Evolutionary conservation across 768 basidiomycete genomes (phyloP).

Genomic region (Chalciporus pseudorubinellus): DNA sequence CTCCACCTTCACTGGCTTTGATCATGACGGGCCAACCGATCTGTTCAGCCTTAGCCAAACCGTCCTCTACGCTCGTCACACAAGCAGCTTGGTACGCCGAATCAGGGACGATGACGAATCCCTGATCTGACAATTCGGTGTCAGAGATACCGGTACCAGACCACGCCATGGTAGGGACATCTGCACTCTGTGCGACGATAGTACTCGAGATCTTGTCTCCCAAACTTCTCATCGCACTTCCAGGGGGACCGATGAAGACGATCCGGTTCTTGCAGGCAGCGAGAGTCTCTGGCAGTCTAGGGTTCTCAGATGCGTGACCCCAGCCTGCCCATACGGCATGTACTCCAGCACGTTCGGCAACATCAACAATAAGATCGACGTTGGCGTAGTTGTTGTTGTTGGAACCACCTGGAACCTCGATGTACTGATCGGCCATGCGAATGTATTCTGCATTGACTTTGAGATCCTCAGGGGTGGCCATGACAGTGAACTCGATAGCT

Average conservation of each 20-base stretch:
- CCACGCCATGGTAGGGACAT: constrained; percentile 99
- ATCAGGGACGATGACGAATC: constrained; percentile 94
- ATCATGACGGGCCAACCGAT: constrained; percentile 99
- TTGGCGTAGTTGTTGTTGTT: constrained; percentile 99
- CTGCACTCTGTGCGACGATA: constrained; percentile 94
- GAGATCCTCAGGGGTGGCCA: constrained; percentile 98
- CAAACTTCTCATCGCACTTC: constrained; percentile 97
- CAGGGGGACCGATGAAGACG: constrained; percentile 98
- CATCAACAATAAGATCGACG: constrained; percentile 97
- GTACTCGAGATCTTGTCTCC: constrained; percentile 99
- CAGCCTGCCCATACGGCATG: constrained; percentile 99
- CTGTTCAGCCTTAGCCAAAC: constrained; percentile 73
- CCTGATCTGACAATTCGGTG: constrained; percentile 77
- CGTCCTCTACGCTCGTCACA: constrained; percentile 84
- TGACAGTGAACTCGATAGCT: constrained; percentile 97
- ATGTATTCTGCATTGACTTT: constrained; percentile 99
- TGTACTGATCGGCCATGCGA: constrained; percentile 98
- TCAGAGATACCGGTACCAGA: constrained; percentile 93
- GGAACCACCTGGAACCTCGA: constrained; percentile 96
- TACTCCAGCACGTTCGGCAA: constrained; percentile 95
- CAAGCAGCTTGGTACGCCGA: constrained; percentile 87
- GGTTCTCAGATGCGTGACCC: constrained; percentile 99
- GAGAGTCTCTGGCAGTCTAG: constrained; percentile 90
- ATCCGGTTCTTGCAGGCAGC: constrained; percentile 92
- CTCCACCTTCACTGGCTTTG: constrained; percentile 98